A percentile compares a stretch with the other conserved stretches of the same genome.
These are phyloP conservation scores for Pelargonium fulgidum DNA, from an alignment of 441 rosid genomes.

Conservation along the genomic window DNA sequence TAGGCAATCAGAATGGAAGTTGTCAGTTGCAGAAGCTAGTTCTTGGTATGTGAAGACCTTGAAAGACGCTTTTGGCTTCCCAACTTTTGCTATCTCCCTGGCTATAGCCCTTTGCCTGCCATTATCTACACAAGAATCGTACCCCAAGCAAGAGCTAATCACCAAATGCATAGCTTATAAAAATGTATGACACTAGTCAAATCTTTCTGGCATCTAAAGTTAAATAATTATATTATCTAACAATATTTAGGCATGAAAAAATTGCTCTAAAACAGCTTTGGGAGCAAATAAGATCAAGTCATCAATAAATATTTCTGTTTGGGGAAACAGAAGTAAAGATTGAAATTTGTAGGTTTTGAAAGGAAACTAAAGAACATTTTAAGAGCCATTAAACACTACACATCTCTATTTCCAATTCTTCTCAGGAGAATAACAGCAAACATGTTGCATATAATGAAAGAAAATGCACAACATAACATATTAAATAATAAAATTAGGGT, in stretches of 20 bases:
- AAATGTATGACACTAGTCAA: neutral
- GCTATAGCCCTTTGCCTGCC: conserved; percentile 34
- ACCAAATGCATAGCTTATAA: neutral
- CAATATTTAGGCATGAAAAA: too few species aligned
- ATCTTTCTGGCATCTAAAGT: too few species aligned
- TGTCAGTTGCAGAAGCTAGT: conserved; percentile 35
- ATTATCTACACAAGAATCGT: conserved; percentile 23
- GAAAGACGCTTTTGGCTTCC: conserved; percentile 24
- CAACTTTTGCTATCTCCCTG: conserved; percentile 35
- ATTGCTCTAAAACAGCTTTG: too few species aligned
- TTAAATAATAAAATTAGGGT: too few species aligned
- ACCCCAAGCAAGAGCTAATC: neutral
- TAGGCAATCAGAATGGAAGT: conserved; percentile 38
- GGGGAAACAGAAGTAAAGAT: too few species aligned
- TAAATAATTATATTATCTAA: too few species aligned
- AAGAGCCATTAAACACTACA: too few species aligned
- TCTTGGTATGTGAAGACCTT: conserved; percentile 35
- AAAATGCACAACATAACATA: neutral
- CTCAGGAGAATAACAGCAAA: neutral
- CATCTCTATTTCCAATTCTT: neutral
- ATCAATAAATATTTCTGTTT: too few species aligned
- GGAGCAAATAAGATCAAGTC: too few species aligned
- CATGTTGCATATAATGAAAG: neutral
- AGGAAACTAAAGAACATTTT: neutral
- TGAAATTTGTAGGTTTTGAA: neutral